Conservation (phyloP, 495 filamentous ascomycete species). For the Penicillium taxi region DNA sequence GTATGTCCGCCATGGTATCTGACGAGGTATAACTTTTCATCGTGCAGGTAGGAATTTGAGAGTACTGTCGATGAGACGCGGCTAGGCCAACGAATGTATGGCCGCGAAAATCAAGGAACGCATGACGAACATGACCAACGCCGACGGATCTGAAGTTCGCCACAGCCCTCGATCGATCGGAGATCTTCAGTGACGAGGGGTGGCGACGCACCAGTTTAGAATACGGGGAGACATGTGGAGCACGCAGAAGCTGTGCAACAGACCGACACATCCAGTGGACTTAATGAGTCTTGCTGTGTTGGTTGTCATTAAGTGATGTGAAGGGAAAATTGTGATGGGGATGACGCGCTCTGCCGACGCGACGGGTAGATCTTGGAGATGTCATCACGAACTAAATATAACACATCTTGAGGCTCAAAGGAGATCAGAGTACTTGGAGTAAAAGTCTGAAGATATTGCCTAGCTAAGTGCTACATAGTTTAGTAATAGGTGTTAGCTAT, state of each 20-base stretch:
- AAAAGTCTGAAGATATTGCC: too few relatives aligned
- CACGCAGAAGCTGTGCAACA: constrained; percentile 20
- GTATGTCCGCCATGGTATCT: constrained; percentile 4
- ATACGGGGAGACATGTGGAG: constrained; percentile 28
- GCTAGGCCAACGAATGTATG: too few relatives aligned
- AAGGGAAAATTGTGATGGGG: constrained; percentile 6
- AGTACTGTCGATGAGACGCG: not conserved
- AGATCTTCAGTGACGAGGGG: constrained; percentile 16
- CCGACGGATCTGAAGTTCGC: constrained; percentile 19
- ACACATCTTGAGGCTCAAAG: too few relatives aligned
- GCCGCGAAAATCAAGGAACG: not conserved
- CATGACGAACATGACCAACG: constrained; percentile 16
- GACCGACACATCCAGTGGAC: constrained; percentile 32
- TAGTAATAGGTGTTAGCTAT: too few relatives aligned
- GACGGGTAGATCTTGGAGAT: not conserved
- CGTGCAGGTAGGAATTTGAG: not conserved
- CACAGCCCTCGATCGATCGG: constrained; percentile 25
- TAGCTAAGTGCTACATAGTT: too few relatives aligned
- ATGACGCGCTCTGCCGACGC: constrained; percentile 13
- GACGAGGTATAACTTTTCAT: not conserved
- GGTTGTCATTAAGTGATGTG: not conserved
- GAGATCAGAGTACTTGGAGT: too few relatives aligned
- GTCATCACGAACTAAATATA: too few relatives aligned
- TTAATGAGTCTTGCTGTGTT: not conserved
- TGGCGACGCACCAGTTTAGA: constrained; percentile 24